Conservation (phyloP, 176 grass and related monocot genomes). For the Tillandsia fasciculata region DNA sequence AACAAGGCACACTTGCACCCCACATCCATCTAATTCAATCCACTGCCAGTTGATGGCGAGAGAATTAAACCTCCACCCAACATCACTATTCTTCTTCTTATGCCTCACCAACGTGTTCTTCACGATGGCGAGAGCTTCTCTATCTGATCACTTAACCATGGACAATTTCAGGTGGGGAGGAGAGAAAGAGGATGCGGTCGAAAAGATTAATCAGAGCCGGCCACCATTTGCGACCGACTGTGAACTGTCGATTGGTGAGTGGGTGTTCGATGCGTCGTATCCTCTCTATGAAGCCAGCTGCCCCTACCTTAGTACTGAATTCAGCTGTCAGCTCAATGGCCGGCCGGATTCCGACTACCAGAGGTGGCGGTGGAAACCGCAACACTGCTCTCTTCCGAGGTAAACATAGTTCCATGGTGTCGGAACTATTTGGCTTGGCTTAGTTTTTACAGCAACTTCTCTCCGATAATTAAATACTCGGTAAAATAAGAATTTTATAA, state of each 20-base stretch:
- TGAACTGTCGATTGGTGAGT: slow-evolving; percentile 27
- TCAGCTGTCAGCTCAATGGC: slow-evolving; percentile 27
- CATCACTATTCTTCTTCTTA: not conserved
- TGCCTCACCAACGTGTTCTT: not conserved
- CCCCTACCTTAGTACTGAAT: slow-evolving; percentile 30
- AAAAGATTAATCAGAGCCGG: slow-evolving; percentile 12
- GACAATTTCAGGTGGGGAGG: slow-evolving; percentile 12
- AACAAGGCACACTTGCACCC: not conserved
- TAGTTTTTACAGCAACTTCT: too few species aligned
- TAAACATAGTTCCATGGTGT: not conserved
- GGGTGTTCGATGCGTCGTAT: slow-evolving; percentile 35
- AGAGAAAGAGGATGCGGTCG: slow-evolving; percentile 17
- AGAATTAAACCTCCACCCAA: not conserved
- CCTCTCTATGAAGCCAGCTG: slow-evolving; percentile 30
- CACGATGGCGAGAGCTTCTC: slow-evolving; percentile 15
- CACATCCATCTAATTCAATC: not conserved
- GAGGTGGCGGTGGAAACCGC: slow-evolving; percentile 34
- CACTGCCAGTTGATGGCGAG: slow-evolving; percentile 5
- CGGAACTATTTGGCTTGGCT: too few species aligned
- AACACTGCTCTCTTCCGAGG: slow-evolving; percentile 31
- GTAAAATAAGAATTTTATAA: too few species aligned
- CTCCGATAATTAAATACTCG: too few species aligned
- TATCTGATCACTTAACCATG: slow-evolving; percentile 1
- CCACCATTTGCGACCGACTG: slow-evolving; percentile 13
- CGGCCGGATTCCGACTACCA: slow-evolving; percentile 30